Evolutionary conservation across 306 rosid genomes (phyloP), one percentile per base, ranked within the genome.

Genomic region (Cyclanthera cordifolia): DNA sequence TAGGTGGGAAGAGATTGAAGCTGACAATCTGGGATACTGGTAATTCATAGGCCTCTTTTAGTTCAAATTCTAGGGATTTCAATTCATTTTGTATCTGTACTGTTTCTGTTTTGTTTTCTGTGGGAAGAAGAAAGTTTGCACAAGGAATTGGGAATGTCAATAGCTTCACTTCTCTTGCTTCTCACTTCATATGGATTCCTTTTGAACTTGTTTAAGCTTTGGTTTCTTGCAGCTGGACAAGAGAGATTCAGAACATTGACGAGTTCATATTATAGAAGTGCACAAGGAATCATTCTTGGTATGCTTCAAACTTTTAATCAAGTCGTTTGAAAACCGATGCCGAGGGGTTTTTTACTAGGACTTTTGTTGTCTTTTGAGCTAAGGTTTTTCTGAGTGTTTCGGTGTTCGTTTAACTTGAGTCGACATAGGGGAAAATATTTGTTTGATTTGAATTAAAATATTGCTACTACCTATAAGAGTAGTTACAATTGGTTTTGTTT

Each of bases 11-110:
- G 86, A 94, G 74, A 79, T 82, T 90, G 74, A 94, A 94, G 82
- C 79, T 94, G 76, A 94, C 95, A n/a, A 90, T 94, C 64, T 94
- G 99, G 99, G 99, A 94, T 67, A 94, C 99, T 17, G 99, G 99
- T 94, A 85, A 82, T 20, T 13, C 12, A 30, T 12, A 4, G 13
- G 43, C 39, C 14, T 8, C 54, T 34, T 37, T 34, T 34, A 2
- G 47, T 49, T 70, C 51, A 24, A 37, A 43, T 55, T 41, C 23
- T 13, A 15, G 51, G 27, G 23, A 7, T 23, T 51, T 28, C n/a
- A 67, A 15, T 68, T 69, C 47, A 17, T 69, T 50, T 34, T 49
- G 23, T 16, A 15, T 49, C 39, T 27, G 19, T 27, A 47, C 32
- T 45, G 37, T 23, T 23, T 43, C 37, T 65, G 39, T 65, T 65